Base-by-base conservation (phyloP, 148 eudicot species). In the Hydrangea macrophylla region DNA sequence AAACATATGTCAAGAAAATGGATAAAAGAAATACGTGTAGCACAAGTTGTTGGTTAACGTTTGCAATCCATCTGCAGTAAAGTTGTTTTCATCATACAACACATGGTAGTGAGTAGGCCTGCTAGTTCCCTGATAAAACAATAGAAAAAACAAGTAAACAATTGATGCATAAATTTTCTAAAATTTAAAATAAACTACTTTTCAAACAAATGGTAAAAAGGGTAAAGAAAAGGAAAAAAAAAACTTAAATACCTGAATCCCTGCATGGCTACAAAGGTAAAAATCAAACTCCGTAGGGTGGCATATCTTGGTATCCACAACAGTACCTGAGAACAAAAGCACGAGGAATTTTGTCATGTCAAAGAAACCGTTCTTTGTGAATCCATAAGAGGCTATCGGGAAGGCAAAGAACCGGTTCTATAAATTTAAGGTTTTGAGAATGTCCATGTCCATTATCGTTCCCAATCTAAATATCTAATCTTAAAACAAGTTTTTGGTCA, bases 51-150 rank as follows among this genome's bases (percentile, higher is more conserved):
- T 85, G 0, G 98, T 87, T n/a, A 92, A 59, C 0, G 69, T 69
- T 58, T 92, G 98, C 11, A 92, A 73, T 0, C 62, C 70, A 76
- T 92, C 96, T 0, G 98, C 85, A 22, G 80, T 71, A 66, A 92
- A 90, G 0, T 64, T 63, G 73, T 92, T 92, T 68, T 92, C 98
- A 65, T 92, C 98, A 56, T 36, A 75, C 15, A 92, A 64, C 4
- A 92, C 96, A 65, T 92, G 98, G 57, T 92, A 92, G 71, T 92
- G 96, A 0, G 93, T 73, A 0, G 98, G 98, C 6, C 98, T 69
- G 73, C 98, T 92, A 0, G 98, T 92, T 3, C 98, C 98, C 98
- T 92, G 68, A 31, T 36, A 7, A 57, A 32, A 27, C 1, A 53
- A 50, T 26, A 3, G 22, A n/a, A 31, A 42, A 0, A 39, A 15